Conservation (phyloP, 2,329 filamentous ascomycete genomes). For the Penicillium sp. region DNA sequence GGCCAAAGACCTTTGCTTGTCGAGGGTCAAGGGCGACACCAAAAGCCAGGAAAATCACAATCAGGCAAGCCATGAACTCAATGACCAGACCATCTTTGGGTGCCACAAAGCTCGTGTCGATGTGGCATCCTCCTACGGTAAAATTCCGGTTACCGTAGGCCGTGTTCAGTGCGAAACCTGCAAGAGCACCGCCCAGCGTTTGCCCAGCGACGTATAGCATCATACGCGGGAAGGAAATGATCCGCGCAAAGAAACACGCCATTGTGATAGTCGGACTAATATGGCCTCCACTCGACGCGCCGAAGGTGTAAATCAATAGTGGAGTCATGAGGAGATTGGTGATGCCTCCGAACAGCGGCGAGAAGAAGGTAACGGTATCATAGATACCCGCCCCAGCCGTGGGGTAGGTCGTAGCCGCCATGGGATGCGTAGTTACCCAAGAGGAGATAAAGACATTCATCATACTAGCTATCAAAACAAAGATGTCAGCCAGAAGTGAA, state of each 20-base stretch:
- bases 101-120: constrained; percentile 37
- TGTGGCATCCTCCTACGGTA: constrained; percentile 41
- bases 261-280: constrained; percentile 57
- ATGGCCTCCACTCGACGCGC: constrained; percentile 53
- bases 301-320: constrained; percentile 53
- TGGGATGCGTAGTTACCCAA: constrained; percentile 24
- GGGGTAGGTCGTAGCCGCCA: constrained; percentile 10
- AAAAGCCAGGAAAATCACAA: constrained; percentile 52
- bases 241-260: constrained; percentile 52
- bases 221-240: constrained; percentile 52
- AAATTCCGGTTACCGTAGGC: constrained; percentile 29
- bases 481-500: background rate
- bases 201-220: constrained; percentile 52
- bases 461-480: constrained; percentile 21
- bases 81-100: constrained; percentile 48
- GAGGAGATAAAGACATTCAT: constrained; percentile 29
- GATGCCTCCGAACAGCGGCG: constrained; percentile 38
- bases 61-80: constrained; percentile 50
- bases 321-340: constrained; percentile 45
- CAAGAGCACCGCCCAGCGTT: constrained; percentile 47
- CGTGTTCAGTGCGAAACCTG: constrained; percentile 44
- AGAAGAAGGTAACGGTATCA: constrained; percentile 27
- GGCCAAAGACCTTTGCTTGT: constrained; percentile 52
- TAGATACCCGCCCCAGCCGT: constrained; percentile 29
- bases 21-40: constrained; percentile 57